Conservation (phyloP, 2,329 filamentous ascomycete genomes). For the Botrytis sinoallii region DNA sequence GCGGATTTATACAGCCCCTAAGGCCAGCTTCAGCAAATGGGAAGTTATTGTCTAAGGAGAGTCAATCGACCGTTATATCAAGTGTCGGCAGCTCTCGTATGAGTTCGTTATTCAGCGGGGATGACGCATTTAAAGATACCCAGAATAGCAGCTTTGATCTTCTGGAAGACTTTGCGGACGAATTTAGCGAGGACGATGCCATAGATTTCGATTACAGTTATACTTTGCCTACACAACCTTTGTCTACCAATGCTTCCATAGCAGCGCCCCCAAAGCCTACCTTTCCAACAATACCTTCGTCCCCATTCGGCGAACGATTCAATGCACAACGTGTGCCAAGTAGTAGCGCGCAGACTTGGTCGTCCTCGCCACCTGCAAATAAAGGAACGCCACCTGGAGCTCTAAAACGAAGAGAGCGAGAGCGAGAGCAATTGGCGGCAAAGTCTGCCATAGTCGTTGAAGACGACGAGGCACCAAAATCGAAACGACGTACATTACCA, state of each 20-base stretch:
- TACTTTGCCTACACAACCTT: constrained; percentile 14
- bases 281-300: constrained; percentile 29
- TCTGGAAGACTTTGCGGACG: constrained; percentile 66
- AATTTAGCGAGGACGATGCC: constrained; percentile 81
- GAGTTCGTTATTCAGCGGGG: constrained; percentile 43
- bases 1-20: constrained; percentile 36
- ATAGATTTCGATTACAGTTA: constrained; percentile 65
- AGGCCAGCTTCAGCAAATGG: constrained; percentile 30
- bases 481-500: constrained; percentile 39
- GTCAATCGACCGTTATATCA: constrained; percentile 17
- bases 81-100: constrained; percentile 38
- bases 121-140: constrained; percentile 49
- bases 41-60: background rate
- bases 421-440: constrained; percentile 18
- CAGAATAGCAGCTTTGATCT: constrained; percentile 38
- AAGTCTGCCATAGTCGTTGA: constrained; percentile 13
- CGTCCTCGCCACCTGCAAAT: constrained; percentile 49
- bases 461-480: constrained; percentile 33
- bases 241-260: constrained; percentile 28
- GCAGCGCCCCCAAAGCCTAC: constrained; percentile 46
- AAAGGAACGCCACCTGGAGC: constrained; percentile 37
- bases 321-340: constrained; percentile 22
- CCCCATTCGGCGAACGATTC: constrained; percentile 21
- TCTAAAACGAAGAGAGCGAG: constrained; percentile 22
- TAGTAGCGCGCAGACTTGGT: constrained; percentile 37